Conservation (phyloP, 1,284 basidiomycete species). For the Fomes fomentarius region DNA sequence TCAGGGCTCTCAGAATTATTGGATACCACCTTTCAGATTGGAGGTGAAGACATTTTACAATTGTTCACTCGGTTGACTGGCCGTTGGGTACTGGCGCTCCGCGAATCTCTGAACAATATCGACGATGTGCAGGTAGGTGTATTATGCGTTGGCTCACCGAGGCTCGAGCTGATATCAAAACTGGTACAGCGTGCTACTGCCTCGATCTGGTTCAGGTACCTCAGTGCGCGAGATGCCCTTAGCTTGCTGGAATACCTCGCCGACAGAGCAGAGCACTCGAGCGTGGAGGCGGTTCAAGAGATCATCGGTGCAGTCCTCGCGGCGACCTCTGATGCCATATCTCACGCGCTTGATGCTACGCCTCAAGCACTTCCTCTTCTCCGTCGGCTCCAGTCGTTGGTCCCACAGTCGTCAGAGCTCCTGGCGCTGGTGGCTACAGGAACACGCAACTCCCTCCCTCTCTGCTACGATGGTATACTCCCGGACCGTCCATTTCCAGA, state of each 20-base stretch:
- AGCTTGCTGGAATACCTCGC: conserved; percentile 37
- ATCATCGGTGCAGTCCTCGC: conserved; percentile 22
- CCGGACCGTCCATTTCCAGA: conserved; percentile 1
- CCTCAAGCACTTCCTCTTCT: conserved; percentile 25
- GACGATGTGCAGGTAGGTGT: conserved; percentile 23
- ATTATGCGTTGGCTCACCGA: not conserved
- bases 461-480: conserved; percentile 42
- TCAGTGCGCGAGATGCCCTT: conserved; percentile 36
- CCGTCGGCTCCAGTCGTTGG: conserved; percentile 27
- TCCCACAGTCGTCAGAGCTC: conserved; percentile 41
- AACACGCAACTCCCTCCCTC: conserved; percentile 44
- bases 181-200: conserved; percentile 25
- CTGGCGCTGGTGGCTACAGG: conserved; percentile 52
- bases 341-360: conserved; percentile 8
- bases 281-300: not conserved
- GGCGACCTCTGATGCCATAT: conserved; percentile 12
- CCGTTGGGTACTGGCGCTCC: conserved; percentile 33
- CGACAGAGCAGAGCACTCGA: conserved; percentile 35
- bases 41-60: conserved; percentile 28
- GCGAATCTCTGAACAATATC: conserved; percentile 11
- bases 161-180: not conserved
- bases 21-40: conserved; percentile 26
- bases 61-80: conserved; percentile 34
- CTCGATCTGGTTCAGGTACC: conserved; percentile 53
- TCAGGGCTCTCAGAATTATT: conserved; percentile 38